A percentile compares a stretch with the other conserved stretches of the same genome.
Evolutionary conservation across 2,329 filamentous ascomycete genomes (phyloP).

Genomic region (Trichoderma atrobrunneum): DNA sequence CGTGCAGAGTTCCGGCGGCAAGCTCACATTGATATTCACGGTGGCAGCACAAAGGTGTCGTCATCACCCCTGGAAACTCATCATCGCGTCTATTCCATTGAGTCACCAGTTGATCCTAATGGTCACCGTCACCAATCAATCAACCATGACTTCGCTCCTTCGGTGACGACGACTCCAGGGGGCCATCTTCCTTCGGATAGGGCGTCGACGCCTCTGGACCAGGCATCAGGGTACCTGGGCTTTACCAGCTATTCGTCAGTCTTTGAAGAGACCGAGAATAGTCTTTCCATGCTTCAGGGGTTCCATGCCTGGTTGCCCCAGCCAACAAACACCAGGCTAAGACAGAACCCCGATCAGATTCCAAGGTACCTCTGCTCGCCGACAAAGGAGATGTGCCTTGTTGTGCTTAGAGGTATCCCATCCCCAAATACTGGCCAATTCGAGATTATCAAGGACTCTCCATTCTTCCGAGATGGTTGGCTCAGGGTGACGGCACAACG

Average conservation of each 20-base stretch:
- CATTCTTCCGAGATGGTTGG: conserved; percentile 33
- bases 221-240: conserved; percentile 41
- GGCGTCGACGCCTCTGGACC: conserved; percentile 5
- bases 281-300: conserved; percentile 35
- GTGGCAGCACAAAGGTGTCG: background rate
- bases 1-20: conserved; percentile 12
- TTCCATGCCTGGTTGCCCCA: conserved; percentile 19
- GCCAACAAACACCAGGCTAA: background rate
- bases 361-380: conserved; percentile 26
- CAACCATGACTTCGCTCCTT: background rate
- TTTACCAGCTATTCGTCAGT: conserved; percentile 44
- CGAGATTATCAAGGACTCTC: conserved; percentile 13
- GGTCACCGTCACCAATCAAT: background rate
- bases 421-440: conserved; percentile 24
- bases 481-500: conserved; percentile 27
- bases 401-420: conserved; percentile 39
- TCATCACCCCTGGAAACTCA: background rate
- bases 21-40: background rate
- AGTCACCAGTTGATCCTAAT: background rate
- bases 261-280: conserved; percentile 42
- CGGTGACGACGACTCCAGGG: background rate
- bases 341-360: background rate
- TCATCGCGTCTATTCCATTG: background rate
- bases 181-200: background rate
- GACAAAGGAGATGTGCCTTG: conserved; percentile 38